Conservation (phyloP, 2,329 filamentous ascomycete genomes). For the Myriosclerotinia duriaeana region DNA sequence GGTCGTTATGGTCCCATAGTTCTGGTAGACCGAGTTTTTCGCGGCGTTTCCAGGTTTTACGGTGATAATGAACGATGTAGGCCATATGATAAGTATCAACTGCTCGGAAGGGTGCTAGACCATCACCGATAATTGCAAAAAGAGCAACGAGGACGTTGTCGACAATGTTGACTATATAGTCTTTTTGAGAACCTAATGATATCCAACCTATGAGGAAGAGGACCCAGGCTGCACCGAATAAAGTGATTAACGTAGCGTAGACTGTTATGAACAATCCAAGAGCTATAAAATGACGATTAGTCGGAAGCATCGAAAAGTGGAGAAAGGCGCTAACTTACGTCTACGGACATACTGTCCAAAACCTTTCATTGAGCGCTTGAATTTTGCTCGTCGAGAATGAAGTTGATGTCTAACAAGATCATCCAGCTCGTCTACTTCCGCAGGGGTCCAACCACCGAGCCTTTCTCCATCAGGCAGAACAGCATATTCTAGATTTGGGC, state of each 20-base stretch:
- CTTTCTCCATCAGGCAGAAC: constrained; percentile 72
- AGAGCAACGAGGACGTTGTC: constrained; percentile 68
- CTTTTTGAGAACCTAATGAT: constrained; percentile 69
- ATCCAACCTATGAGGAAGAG: constrained; percentile 89
- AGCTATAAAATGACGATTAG: constrained; percentile 44
- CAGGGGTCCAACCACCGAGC: constrained; percentile 71
- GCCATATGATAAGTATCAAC: constrained; percentile 87
- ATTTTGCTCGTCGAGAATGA: constrained; percentile 74
- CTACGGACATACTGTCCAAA: constrained; percentile 76
- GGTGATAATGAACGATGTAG: constrained; percentile 69
- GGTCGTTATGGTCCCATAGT: constrained; percentile 52
- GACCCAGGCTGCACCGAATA: constrained; percentile 84
- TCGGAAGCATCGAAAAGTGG: neutral
- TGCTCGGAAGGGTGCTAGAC: constrained; percentile 69
- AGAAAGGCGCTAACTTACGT: constrained; percentile 48
- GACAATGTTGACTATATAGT: constrained; percentile 67
- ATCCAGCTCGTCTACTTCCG: constrained; percentile 73
- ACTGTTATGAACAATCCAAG: constrained; percentile 79
- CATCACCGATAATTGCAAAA: constrained; percentile 68
- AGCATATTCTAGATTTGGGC: constrained; percentile 53
- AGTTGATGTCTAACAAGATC: constrained; percentile 87
- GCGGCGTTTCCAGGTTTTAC: constrained; percentile 49
- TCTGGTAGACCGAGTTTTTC: constrained; percentile 61
- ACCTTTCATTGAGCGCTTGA: constrained; percentile 75
- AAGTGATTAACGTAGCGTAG: constrained; percentile 79